Base-by-base conservation (phyloP, 768 basidiomycete genomes). In the Terana coerulea region DNA sequence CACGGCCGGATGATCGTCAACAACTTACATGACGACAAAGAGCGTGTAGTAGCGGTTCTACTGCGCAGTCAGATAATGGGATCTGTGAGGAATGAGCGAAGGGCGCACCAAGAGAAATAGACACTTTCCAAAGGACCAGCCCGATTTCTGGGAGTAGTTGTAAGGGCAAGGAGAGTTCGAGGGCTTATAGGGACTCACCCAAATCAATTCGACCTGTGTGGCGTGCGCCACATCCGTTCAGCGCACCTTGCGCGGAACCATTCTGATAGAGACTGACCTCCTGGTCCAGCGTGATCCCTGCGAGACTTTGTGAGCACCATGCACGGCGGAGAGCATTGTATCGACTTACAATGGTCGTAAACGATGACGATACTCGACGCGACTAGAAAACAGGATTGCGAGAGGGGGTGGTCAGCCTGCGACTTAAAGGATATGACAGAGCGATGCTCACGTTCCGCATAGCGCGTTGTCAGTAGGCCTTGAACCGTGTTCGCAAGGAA, bases 41-140 rank as follows among this genome's bases (percentile, higher is more conserved):
- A 82, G 59, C 11, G 73, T 69, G 63, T 79, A 82, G 61, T 83
- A 84, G 14, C 82, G 79, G 64, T 82, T 82, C 82, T 82, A n/a
- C n/a, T n/a, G n/a, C n/a, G 54, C 5, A 29, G n/a, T n/a, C n/a
- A n/a, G n/a, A n/a, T n/a, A n/a, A n/a, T n/a, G n/a, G n/a, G n/a
- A n/a, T n/a, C n/a, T n/a, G n/a, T n/a, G n/a, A n/a, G n/a, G n/a
- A n/a, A n/a, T 2, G n/a, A n/a, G n/a, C n/a, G n/a, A n/a, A n/a
- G n/a, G 17, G 61, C 74, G 58, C 54, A 82, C 81, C 51, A 80
- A 33, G 33, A 84, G 61, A 64, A 84, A 84, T 52, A 84, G 57
- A 24, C 59, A 50, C 58, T 83, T 84, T 40, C 78, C 80, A 53
- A 73, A 61, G 12, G 79, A 77, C 79, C 79, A 82, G n/a, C 74